Evolutionary conservation across 1,284 basidiomycete genomes (phyloP).

Genomic region (Moesziomyces sp.): DNA sequence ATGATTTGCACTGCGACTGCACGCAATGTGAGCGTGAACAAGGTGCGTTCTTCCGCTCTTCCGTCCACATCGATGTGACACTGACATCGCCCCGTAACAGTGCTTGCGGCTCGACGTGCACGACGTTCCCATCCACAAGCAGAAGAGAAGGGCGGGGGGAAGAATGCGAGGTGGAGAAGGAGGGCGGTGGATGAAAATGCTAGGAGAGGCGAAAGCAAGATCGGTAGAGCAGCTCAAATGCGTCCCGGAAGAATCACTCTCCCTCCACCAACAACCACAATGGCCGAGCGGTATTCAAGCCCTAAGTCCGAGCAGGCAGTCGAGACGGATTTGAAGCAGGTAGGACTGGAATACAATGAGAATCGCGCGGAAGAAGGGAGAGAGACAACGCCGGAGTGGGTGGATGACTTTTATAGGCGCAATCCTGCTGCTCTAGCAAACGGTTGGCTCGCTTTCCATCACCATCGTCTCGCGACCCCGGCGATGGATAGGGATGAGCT

Average conservation of each 20-base stretch:
- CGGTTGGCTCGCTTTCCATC: slow-evolving; percentile 35
- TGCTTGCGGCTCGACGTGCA: slow-evolving; percentile 14
- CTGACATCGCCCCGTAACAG: not conserved
- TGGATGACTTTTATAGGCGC: slow-evolving; percentile 25
- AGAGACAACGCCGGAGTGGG: slow-evolving; percentile 3
- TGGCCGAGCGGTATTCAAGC: not conserved
- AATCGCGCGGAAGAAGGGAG: not conserved
- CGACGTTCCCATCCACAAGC: not conserved
- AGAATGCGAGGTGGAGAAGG: not conserved
- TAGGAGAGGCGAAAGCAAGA: slow-evolving; percentile 18
- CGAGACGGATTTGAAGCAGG: not conserved
- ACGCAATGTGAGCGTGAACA: slow-evolving; percentile 11
- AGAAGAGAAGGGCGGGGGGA: not conserved
- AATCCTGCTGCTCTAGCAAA: slow-evolving; percentile 35
- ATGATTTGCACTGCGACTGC: slow-evolving; percentile 18
- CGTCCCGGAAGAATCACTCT: slow-evolving; percentile 28
- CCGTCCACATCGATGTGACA: too few species aligned
- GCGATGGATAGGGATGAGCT: too few species aligned
- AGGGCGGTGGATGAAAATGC: slow-evolving; percentile 12
- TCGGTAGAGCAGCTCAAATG: slow-evolving; percentile 22
- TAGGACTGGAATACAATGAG: not conserved
- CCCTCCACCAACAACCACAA: not conserved
- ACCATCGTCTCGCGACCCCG: slow-evolving; percentile 13
- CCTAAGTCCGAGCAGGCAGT: slow-evolving; percentile 1
- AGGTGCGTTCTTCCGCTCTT: slow-evolving; percentile 7